Conservation (phyloP, 495 filamentous ascomycete genomes). For the Paragyromitra xinjiangensis region DNA sequence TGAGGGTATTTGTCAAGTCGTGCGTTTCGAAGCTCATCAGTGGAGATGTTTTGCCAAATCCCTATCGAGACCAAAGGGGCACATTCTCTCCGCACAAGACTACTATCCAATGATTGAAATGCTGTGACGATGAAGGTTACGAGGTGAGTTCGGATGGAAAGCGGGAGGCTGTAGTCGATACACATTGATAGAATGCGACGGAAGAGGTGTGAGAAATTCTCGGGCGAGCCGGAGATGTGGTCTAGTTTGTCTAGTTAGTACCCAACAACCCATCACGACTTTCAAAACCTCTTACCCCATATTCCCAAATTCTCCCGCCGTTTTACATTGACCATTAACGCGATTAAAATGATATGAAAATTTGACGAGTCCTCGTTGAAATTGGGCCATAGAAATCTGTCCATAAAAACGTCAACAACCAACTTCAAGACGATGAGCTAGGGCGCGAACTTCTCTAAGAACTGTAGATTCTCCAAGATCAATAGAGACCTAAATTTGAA, state of each 20-base stretch:
- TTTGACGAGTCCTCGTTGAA: conserved; percentile 90
- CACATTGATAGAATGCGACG: conserved; percentile 88
- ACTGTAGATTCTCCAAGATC: conserved; percentile 86
- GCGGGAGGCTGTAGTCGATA: conserved; percentile 77
- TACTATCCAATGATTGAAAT: conserved; percentile 92
- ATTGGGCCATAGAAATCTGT: conserved; percentile 90
- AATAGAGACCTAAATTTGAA: conserved; percentile 82
- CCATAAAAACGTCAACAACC: conserved; percentile 39
- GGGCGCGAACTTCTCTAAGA: conserved; percentile 77
- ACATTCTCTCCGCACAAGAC: conserved; percentile 91
- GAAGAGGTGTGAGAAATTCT: conserved; percentile 90
- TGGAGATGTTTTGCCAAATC: conserved; percentile 92
- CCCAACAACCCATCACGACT: conserved; percentile 19
- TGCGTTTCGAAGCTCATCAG: conserved; percentile 69
- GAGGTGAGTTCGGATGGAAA: conserved; percentile 76
- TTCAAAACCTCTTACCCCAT: conserved; percentile 72
- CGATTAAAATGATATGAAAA: conserved; percentile 85
- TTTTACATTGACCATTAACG: conserved; percentile 86
- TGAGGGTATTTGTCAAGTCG: conserved; percentile 74
- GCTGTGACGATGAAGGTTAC: conserved; percentile 87
- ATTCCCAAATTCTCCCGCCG: conserved; percentile 83
- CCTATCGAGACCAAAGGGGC: conserved; percentile 93
- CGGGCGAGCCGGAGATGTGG: conserved; percentile 77
- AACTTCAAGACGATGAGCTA: not conserved
- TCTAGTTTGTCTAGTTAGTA: conserved; percentile 60